Evolutionary conservation across 192 early-diverging fungal species (phyloP).

Genomic region (Backusella parvicylindrica): DNA sequence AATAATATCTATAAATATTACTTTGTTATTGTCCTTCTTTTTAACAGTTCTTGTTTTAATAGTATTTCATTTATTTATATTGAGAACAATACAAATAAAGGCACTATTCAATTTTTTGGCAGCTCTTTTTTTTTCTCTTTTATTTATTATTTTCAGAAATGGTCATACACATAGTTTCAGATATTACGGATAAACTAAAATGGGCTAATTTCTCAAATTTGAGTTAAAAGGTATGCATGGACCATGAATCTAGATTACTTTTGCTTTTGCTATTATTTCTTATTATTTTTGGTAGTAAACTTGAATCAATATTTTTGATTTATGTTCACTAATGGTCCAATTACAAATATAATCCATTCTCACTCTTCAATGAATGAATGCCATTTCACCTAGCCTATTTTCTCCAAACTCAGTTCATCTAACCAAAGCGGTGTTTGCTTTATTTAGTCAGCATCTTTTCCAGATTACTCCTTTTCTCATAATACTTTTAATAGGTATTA

Average conservation of each 20-base stretch:
- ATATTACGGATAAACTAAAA: background rate
- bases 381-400: too few species aligned
- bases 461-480: background rate
- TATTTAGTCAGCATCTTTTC: background rate
- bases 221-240: background rate
- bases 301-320: too few species aligned
- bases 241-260: background rate
- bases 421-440: background rate
- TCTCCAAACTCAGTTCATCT: too few species aligned
- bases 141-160: background rate
- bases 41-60: background rate
- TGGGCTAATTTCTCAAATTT: background rate
- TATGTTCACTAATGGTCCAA: too few species aligned
- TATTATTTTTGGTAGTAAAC: too few species aligned
- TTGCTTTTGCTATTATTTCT: too few species aligned
- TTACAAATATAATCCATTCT: too few species aligned
- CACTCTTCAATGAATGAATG: too few species aligned
- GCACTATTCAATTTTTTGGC: background rate
- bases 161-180: background rate
- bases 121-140: too few species aligned
- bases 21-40: background rate
- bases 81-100: background rate
- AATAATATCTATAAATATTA: background rate
- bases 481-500: background rate
- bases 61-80: background rate